Base-by-base conservation (phyloP, 805 yeast genomes). In the Komagataella kurtzmanii region DNA sequence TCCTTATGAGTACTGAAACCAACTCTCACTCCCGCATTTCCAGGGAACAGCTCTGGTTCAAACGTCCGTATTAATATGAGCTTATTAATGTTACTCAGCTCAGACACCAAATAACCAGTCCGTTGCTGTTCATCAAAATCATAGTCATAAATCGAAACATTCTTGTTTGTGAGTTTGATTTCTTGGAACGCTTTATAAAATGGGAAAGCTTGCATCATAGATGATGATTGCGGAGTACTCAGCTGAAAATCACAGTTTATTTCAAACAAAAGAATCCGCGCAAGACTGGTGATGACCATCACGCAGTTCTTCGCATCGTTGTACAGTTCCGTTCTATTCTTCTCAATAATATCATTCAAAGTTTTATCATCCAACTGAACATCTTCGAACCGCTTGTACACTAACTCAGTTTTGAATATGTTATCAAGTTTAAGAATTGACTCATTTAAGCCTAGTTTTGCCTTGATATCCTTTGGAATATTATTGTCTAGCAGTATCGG, bases 61-160 rank as follows among this genome's bases (percentile, higher is more conserved):
- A 30, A 30, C 40, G 14, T 30, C 40, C 40, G 14, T 30, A 84
- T 68, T 52, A 83, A 80, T 6, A 83, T 74, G 66, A 85, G 69
- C 53, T 76, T 77, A 47, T 79, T 80, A 51, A 73, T 70, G 54
- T 74, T 75, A 56, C 77, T 72, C 57, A 82, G 68, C 58, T 85
- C 90, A 24, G 85, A 60, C 10, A 83, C 81, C 48, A 84, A 66
- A 58, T 77, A 83, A 0, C 91, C 93, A 52, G 70, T 74, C 21
- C 71, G 70, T 6, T 71, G 70, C 17, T 65, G 68, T 53, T 80
- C 85, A 55, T 80, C 82, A 64, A 85, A 85, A 61, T 85, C 91
- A 64, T 82, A 84, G 64, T 85, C 91, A 61, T 85, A 85, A 82
- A 85, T 80, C 59, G 86, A 85, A 51, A 85, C 79, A 56, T 77